Percentiles rank a stretch among this genome's conserved stretches.
phyloP scores from a whole-genome alignment of 768 basidiomycete genomes.

The Termitomyces sp. region DNA sequence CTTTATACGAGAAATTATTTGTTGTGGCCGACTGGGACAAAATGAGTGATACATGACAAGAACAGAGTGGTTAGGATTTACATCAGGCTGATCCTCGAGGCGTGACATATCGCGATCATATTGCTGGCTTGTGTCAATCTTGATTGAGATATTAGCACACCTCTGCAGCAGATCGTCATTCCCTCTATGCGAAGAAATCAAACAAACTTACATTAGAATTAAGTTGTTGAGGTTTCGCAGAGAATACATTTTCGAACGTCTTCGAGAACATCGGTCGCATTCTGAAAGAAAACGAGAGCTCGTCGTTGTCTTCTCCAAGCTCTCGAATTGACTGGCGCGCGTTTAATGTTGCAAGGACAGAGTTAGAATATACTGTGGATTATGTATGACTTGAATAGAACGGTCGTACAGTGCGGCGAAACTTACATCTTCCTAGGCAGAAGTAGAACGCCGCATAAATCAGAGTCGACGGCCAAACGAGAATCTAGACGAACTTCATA shows the following conservation, averaged over 20 bases:
- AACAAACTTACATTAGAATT: constrained; percentile 23
- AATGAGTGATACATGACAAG: not conserved
- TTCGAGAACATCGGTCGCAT: constrained; percentile 32
- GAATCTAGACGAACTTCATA: constrained; percentile 27
- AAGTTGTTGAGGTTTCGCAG: constrained; percentile 21
- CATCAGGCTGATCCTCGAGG: constrained; percentile 15
- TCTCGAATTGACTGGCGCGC: constrained; percentile 38
- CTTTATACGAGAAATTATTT: constrained; percentile 11
- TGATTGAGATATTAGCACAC: constrained; percentile 55
- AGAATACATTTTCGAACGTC: constrained; percentile 7
- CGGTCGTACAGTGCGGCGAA: not conserved
- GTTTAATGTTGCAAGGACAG: constrained; percentile 49
- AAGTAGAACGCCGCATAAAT: constrained; percentile 59
- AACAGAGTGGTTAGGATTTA: not conserved
- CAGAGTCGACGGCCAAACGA: constrained; percentile 41
- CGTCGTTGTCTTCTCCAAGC: constrained; percentile 39
- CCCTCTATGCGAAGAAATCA: not conserved
- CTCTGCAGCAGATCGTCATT: constrained; percentile 19
- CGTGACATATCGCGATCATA: constrained; percentile 30
- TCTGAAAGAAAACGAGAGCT: constrained; percentile 36
- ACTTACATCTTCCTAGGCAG: constrained; percentile 44
- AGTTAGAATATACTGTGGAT: constrained; percentile 46
- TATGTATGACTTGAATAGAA: not conserved
- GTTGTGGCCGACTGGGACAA: constrained; percentile 13
- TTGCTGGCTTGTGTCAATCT: constrained; percentile 59